Base-by-base conservation (phyloP, 2,329 filamentous ascomycete species). In the Paradendryphiella salina region DNA sequence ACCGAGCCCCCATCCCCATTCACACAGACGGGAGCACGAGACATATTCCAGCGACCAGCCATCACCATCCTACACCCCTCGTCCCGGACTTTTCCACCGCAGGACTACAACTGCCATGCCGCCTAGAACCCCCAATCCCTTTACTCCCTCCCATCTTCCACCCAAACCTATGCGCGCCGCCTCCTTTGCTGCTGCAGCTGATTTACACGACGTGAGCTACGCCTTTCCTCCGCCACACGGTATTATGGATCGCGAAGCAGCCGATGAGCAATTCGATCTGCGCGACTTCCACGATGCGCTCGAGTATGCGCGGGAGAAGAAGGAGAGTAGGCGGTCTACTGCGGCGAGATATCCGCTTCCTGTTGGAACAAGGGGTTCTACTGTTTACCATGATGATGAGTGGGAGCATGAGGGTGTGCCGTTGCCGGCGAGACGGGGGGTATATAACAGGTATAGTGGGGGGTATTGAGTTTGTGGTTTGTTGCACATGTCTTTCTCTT, bases 31-130 rank as follows among this genome's bases (percentile, higher is more conserved):
- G 1, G 26, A 46, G 15, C 49, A 26, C 2, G 36, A 46, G 11
- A 42, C 46, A 0, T 61, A 60, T 51, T 48, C 44, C 6, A 40
- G 57, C 1, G 47, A 60, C 1, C 48, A 59, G 3, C 37, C 40
- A 10, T 9, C n/a, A 6, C 42, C 37, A 8, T 10, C n/a, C 4
- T 43, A 50, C 33, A 7, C 32, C 4, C 9, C 34, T 6, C 55
- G 52, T 1, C 60, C 52, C 2, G 17, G 21, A 11, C 34, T 48
- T 1, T 36, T 41, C 3, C 39, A 50, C 37, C 60, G 59, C n/a
- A 55, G 56, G 52, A 54, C 52, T 8, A 63, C 50, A 20, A 26
- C 45, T 4, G 53, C 57, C 10, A 14, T 37, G 2, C 48, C 50
- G 28, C 48, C 15, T 18, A 3, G 7, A 21, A 7, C 1, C 31